Conservation (phyloP, 345 rosid species). For the Populus pruinosa region DNA sequence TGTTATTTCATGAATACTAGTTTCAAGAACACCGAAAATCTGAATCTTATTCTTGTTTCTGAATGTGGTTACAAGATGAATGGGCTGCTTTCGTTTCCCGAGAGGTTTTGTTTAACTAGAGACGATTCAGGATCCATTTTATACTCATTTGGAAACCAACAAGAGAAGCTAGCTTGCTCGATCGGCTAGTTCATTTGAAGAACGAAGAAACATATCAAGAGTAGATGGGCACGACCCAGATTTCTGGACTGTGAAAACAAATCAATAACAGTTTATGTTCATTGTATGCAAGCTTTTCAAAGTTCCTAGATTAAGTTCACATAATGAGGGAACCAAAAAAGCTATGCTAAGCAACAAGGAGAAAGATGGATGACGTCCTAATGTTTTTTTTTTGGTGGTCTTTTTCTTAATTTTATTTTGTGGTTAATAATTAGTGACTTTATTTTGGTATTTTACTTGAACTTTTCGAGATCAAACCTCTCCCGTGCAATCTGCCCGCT, state of each 20-base stretch:
- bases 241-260: background rate
- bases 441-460: background rate
- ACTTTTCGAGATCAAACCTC: too few relatives aligned
- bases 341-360: background rate
- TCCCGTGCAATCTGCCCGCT: background rate
- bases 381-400: background rate
- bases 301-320: background rate
- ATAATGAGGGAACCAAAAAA: background rate
- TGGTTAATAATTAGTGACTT: background rate
- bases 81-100: slow-evolving; percentile 61
- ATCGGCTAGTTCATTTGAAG: background rate
- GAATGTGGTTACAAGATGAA: slow-evolving; percentile 49
- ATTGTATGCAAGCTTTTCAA: background rate
- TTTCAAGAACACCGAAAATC: background rate
- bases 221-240: background rate
- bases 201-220: background rate
- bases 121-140: background rate
- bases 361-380: background rate
- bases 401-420: background rate
- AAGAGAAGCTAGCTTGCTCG: background rate
- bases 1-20: background rate
- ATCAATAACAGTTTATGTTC: background rate
- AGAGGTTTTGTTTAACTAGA: slow-evolving; percentile 41
- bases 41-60: background rate
- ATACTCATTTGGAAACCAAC: background rate